Base-by-base conservation (phyloP, 2,329 filamentous ascomycete species). In the Beauveria bassiana region DNA sequence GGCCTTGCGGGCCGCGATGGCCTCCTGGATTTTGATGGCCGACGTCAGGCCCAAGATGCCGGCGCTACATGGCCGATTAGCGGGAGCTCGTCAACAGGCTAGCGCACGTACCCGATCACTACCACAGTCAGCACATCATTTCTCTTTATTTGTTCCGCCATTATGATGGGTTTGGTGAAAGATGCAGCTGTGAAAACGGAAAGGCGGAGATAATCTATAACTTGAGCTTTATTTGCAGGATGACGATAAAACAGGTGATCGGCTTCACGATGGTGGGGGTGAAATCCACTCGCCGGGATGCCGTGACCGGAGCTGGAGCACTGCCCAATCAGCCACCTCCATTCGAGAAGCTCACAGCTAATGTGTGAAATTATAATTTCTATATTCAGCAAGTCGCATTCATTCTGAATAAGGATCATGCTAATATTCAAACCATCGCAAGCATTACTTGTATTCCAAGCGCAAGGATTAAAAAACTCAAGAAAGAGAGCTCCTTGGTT, bases 11-110 rank as follows among this genome's bases (percentile, higher is more conserved):
- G 66, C 43, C 8, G 61, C 54, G 22, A 69, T 51, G 0, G 64
- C 53, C 14, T 66, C 53, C 49, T 80, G 79, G 52, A 81, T 72
- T 34, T 74, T 74, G 20, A 82, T 67, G 51, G 81, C 81, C 47
- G 73, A 72, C 63, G 77, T 79, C 20, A 84, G 73, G 60, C 81
- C 82, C 47, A 79, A 79, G 42, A 84, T 76, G 22, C 82, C 82
- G 65, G 81, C 81, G 54, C 82, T 84, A 10, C 28, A 18, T 4
- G 12, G 10, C n/a, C 40, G 12, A 43, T 61, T 53, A 53, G 58
- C 49, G 40, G 16, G 16, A n/a, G 9, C 38, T 54, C n/a, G 1
- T 4, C 2, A 38, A 18, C 10, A 16, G 18, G 2, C 20, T 8
- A 26, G 14, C 22, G 52, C 14, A 38, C 56, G 12, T 50, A 65